phyloP scores from a whole-genome alignment of 257 asterid species.

The Ajuga chamaepitys region DNA sequence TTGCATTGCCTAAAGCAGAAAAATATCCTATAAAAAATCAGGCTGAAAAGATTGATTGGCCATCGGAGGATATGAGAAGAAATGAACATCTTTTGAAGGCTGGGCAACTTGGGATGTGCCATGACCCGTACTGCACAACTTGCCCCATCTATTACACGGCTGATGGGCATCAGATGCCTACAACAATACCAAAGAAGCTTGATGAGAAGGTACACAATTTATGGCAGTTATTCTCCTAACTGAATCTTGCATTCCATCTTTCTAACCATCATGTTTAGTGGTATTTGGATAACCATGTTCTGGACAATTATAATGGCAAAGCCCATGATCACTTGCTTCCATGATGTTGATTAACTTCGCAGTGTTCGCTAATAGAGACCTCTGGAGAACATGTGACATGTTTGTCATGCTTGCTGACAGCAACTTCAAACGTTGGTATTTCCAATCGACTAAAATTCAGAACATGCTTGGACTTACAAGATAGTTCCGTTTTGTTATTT shows the following conservation, averaged over 20 bases:
- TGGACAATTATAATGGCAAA: no score
- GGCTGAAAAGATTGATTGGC: constrained; percentile 18
- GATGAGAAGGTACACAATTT: constrained; percentile 58
- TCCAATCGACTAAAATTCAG: background rate
- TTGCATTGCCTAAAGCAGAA: constrained; percentile 20
- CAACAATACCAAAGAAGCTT: constrained; percentile 35
- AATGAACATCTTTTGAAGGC: constrained; percentile 75
- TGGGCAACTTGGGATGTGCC: constrained; percentile 88
- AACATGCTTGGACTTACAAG: background rate
- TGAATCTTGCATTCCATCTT: background rate
- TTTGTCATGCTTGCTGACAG: background rate
- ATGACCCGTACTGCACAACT: constrained; percentile 83
- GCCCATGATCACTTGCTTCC: background rate
- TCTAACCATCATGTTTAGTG: background rate
- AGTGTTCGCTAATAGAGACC: no score
- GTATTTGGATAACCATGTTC: background rate
- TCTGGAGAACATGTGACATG: no score
- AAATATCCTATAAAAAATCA: constrained; percentile 37
- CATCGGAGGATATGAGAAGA: constrained; percentile 25
- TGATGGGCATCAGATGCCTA: constrained; percentile 31
- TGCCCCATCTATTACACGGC: constrained; percentile 63
- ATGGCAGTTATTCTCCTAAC: background rate
- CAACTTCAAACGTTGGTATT: background rate
- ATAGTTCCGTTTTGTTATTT: background rate
- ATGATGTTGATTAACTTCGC: background rate